Percentiles rank a stretch among this genome's conserved stretches.
These are phyloP conservation scores for Casuarina equisetifolia DNA, from an alignment of 306 rosid genomes.

Conservation along the genomic window DNA sequence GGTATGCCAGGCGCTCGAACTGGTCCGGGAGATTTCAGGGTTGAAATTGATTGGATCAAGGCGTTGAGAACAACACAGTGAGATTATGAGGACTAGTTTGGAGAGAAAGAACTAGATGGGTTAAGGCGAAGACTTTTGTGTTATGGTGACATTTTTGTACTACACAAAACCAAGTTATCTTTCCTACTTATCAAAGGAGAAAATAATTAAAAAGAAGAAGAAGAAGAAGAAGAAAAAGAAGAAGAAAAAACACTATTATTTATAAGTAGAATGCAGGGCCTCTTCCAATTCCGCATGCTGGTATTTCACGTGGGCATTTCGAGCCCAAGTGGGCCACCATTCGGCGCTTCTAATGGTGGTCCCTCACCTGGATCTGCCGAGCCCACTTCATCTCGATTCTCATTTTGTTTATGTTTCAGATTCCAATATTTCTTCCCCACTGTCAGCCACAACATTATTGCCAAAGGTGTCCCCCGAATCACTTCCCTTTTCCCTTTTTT, in stretches of 20 bases:
- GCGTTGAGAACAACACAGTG: conserved; percentile 65
- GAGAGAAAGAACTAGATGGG: background rate
- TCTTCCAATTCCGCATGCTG: background rate
- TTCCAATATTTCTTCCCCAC: no score
- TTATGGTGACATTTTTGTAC: background rate
- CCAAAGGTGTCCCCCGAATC: no score
- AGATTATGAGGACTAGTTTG: conserved; percentile 8
- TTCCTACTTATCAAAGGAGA: no score
- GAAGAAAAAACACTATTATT: no score
- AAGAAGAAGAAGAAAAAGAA: no score
- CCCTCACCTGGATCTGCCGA: background rate
- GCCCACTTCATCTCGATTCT: no score
- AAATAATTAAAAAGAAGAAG: no score
- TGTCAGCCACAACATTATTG: no score
- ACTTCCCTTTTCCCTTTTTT: no score
- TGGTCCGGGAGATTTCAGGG: conserved; percentile 85
- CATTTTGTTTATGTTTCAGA: no score
- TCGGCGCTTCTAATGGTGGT: background rate
- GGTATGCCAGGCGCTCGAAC: conserved; percentile 72
- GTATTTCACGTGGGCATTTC: conserved; percentile 16
- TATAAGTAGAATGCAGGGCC: no score
- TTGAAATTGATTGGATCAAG: conserved; percentile 84
- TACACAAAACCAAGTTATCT: no score
- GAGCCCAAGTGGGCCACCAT: conserved; percentile 10
- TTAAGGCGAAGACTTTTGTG: background rate